Base-by-base conservation (phyloP, 352 stramenopile species). In the Globisporangium lucens region DNA sequence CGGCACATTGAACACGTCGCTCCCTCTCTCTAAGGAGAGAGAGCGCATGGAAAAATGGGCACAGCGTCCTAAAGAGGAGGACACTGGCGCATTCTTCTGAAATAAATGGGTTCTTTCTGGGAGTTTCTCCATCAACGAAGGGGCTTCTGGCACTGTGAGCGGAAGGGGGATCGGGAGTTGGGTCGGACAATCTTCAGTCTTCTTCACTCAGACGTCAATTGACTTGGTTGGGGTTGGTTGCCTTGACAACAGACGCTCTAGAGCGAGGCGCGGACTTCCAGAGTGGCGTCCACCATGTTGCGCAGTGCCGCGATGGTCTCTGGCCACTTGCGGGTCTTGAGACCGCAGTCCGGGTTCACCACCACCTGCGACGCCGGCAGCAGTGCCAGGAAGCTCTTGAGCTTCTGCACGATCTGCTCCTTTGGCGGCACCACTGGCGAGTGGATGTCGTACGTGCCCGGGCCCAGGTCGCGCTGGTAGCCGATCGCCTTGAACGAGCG, bases 401-500 rank as follows among this genome's bases (percentile, higher is more conserved):
- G 76, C 75, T 97, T 97, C 61, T 88, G 79, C 43, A 94, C 78
- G 36, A 98, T 97, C 56, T 92, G 78, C 56, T 89, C 80, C 65
- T 90, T 90, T 36, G 89, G 80, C n/a, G 92, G 92, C 68, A 98
- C 86, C 35, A 97, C 88, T 12, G 94, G 94, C 55, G 91, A 98
- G 85, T 98, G 92, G 74, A 98, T 97, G 77, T 98, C 94, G 78
- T 98, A 98, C 61, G 90, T 90, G 63, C 94, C 94, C 9, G 94
- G 94, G 30, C 92, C 92, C 8, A 98, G 74, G 66, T 95, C 89
- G 62, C 94, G 94, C 72, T 85, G 81, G 85, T 98, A 98, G 46
- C 87, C 85, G 63, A 97, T 95, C 13, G 77, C 70, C 72, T 92
- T 87, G 80, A 98, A 97, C 68, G 85, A 87, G 27, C 83, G 77